phyloP scores from a whole-genome alignment of 768 basidiomycete genomes.

The Hygrocybe punicea region DNA sequence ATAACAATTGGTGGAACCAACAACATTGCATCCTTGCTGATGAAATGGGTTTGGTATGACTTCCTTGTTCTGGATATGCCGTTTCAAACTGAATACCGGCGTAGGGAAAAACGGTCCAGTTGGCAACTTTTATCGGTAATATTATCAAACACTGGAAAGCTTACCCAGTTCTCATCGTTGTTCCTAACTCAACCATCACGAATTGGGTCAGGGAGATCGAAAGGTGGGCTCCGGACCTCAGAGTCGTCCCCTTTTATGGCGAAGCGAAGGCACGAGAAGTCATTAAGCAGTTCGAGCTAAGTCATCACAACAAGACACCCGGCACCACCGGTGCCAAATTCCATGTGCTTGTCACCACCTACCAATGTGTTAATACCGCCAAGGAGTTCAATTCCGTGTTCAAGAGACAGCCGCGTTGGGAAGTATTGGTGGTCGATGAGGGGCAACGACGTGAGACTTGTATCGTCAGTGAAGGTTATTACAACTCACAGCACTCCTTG shows the following conservation, averaged over 20 bases:
- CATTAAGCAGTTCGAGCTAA: conserved; percentile 78
- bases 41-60: conserved; percentile 87
- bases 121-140: conserved; percentile 76
- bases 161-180: conserved; percentile 83
- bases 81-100: not conserved
- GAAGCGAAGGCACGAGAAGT: conserved; percentile 75
- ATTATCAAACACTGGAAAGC: conserved; percentile 54
- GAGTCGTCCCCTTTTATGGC: conserved; percentile 87
- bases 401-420: conserved; percentile 84
- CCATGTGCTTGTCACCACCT: conserved; percentile 91
- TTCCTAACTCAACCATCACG: conserved; percentile 93
- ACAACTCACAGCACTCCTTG: conserved; percentile 11
- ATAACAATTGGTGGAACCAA: conserved; percentile 82
- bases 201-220: conserved; percentile 96
- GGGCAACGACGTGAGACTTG: conserved; percentile 76
- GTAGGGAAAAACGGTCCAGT: conserved; percentile 90
- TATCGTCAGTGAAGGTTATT: not conserved
- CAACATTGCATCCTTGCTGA: conserved; percentile 91
- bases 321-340: conserved; percentile 59
- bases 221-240: conserved; percentile 69
- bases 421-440: conserved; percentile 89
- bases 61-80: not conserved
- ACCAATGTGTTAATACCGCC: conserved; percentile 70
- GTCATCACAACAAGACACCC: conserved; percentile 45
- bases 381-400: conserved; percentile 75